Base-by-base conservation (phyloP, 257 asterid genomes). In the Scutellaria galericulata region DNA sequence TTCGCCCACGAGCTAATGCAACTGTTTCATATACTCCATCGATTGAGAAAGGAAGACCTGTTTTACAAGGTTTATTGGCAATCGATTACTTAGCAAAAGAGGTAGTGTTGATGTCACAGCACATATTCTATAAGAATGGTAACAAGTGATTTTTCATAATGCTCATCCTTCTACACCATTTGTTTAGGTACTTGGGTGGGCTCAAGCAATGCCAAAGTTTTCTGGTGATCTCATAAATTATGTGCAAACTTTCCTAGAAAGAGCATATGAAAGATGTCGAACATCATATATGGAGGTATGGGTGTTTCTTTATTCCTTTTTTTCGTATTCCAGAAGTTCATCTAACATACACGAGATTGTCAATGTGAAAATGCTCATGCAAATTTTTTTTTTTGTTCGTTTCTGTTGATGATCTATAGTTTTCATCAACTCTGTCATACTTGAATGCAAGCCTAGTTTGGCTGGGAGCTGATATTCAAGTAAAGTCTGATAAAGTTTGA, bases 171-270 rank as follows among this genome's bases (percentile, higher is more conserved):
- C 50, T 60, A 37, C 14, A 44, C 42, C 77, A 79, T 78, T 78
- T 66, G n/a, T 79, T 45, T 77, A 95, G 99, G 98, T 95, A 69
- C 92, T 95, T 82, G 94, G 97, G 24, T 95, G 99, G 99, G 98
- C 97, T 60, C 98, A 95, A 86, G 95, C 99, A 82, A 87, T 92
- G 99, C 99, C 99, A 70, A 95, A 92, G 84, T 95, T 92, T 85
- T 83, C 98, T 70, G 84, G 75, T 67, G 98, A 89, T 78, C 90
- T 95, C 75, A 86, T 90, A 84, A 88, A 80, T 82, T 95, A 92
- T 73, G 91, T 92, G 78, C 96, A 87, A 84, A 90, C 97, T 65
- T 92, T 95, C 80, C 98, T 95, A 59, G 99, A 95, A 82, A 85
- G 99, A 77, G 78, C 99, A 77, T 95, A 92, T 73, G 99, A 95